Evolutionary conservation across 192 early-diverging fungal genomes (phyloP).

Genomic region (Umbelopsis isabellina): DNA sequence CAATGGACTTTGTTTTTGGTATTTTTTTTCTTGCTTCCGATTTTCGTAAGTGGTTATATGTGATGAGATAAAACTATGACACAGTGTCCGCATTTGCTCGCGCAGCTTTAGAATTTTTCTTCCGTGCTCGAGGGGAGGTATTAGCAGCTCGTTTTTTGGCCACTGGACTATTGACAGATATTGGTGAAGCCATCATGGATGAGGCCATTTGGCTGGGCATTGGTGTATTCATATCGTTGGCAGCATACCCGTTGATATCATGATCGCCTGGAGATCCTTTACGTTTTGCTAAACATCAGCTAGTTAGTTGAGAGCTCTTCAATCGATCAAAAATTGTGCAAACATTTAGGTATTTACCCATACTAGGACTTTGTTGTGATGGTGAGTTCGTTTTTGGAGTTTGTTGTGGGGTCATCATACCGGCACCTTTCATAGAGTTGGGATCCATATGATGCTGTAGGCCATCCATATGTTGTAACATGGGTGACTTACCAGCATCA

Average conservation of each 20-base stretch:
- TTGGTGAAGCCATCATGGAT: slow-evolving; percentile 16
- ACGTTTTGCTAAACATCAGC: slow-evolving; percentile 1
- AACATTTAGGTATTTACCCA: not conserved
- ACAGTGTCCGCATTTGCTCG: slow-evolving; percentile 17
- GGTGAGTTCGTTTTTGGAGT: slow-evolving; percentile 18
- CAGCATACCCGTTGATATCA: not conserved
- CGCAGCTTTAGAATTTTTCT: slow-evolving; percentile 12
- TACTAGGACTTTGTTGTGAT: slow-evolving; percentile 23
- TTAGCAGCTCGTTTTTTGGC: slow-evolving; percentile 12
- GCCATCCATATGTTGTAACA: too few species aligned
- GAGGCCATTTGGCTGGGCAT: not conserved
- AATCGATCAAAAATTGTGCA: not conserved
- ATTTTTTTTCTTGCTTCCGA: not conserved
- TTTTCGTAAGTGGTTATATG: not conserved
- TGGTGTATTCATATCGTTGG: slow-evolving; percentile 9
- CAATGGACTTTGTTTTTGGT: slow-evolving; percentile 1
- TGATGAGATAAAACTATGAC: not conserved
- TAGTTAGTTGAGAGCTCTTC: not conserved
- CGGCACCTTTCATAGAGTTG: not conserved
- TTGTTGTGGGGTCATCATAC: slow-evolving; percentile 20
- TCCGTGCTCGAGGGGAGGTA: slow-evolving; percentile 10
- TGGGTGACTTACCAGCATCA: not conserved
- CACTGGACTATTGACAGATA: slow-evolving; percentile 10
- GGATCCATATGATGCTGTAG: too few species aligned
- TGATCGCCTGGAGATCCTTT: slow-evolving; percentile 12